phyloP scores from a whole-genome alignment of 331 rosid species.

The Quercus lobata region DNA sequence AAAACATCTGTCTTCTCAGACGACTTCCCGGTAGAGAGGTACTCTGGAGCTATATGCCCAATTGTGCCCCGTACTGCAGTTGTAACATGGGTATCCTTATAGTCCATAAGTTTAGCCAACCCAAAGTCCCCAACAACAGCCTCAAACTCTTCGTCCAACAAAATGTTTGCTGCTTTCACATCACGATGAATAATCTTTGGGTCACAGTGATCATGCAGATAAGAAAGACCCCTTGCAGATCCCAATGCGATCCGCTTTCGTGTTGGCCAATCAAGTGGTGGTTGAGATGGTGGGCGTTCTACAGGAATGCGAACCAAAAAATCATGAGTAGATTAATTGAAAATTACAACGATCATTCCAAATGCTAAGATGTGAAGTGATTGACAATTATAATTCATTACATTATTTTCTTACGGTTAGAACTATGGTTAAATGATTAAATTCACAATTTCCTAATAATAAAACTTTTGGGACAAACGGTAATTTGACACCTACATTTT shows the following conservation, averaged over 20 bases:
- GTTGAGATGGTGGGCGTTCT: slow-evolving; percentile 93
- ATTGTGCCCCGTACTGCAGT: slow-evolving; percentile 98
- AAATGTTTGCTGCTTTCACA: slow-evolving; percentile 95
- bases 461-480: too few species aligned
- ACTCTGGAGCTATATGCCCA: slow-evolving; percentile 98
- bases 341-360: neutral
- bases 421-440: too few species aligned
- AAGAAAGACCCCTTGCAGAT: slow-evolving; percentile 97
- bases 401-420: neutral
- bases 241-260: slow-evolving; percentile 95
- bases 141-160: slow-evolving; percentile 96
- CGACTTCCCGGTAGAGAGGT: slow-evolving; percentile 93
- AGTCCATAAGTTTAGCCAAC: slow-evolving; percentile 96
- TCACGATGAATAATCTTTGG: slow-evolving; percentile 98
- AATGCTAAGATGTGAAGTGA: neutral
- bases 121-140: slow-evolving; percentile 99
- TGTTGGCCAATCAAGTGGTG: slow-evolving; percentile 95
- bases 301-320: slow-evolving; percentile 22
- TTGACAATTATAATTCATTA: neutral
- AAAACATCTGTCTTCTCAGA: slow-evolving; percentile 98
- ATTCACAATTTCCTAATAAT: too few species aligned
- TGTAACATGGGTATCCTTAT: slow-evolving; percentile 97
- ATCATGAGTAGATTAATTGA: neutral
- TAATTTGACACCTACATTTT: neutral
- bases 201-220: slow-evolving; percentile 96